Evolutionary conservation across 2,329 filamentous ascomycete genomes (phyloP).

Genomic region (Diaporthe sp.): DNA sequence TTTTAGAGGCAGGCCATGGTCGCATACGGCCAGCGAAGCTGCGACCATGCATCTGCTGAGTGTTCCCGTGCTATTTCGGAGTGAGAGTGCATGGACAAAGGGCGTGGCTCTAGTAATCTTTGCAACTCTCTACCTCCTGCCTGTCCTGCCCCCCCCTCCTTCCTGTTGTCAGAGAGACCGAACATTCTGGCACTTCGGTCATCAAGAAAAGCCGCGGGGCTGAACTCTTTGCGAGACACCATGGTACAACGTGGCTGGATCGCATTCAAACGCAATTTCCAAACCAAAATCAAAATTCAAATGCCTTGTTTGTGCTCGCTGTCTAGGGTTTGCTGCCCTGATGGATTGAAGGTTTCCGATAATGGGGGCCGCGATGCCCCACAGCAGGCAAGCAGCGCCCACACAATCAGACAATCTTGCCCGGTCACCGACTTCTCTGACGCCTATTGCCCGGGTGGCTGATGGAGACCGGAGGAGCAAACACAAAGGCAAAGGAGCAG

Average conservation of each 20-base stretch:
- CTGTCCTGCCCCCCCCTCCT: neutral
- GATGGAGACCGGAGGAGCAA: constrained; percentile 29
- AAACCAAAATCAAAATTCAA: neutral
- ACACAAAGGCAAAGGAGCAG: neutral
- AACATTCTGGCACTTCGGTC: constrained; percentile 31
- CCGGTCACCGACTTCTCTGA: constrained; percentile 33
- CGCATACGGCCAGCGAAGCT: neutral
- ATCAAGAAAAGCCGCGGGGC: constrained; percentile 5
- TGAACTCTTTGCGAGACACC: neutral
- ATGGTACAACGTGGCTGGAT: neutral
- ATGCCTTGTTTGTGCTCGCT: constrained; percentile 14
- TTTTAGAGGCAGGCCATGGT: constrained; percentile 12
- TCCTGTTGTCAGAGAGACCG: constrained; percentile 4
- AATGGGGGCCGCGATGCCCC: constrained; percentile 26
- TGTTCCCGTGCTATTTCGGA: constrained; percentile 23
- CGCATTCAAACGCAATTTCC: too few species aligned
- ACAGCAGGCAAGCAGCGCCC: constrained; percentile 8
- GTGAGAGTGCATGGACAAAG: neutral
- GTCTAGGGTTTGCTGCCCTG: constrained; percentile 30
- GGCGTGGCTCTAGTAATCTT: constrained; percentile 18
- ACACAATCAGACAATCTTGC: constrained; percentile 20
- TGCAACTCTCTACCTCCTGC: neutral
- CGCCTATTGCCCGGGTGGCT: constrained; percentile 14
- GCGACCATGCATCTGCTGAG: neutral
- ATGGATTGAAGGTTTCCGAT: constrained; percentile 29